phyloP scores from a whole-genome alignment of 208 protist species.

The Trypanosoma grayi region DNA sequence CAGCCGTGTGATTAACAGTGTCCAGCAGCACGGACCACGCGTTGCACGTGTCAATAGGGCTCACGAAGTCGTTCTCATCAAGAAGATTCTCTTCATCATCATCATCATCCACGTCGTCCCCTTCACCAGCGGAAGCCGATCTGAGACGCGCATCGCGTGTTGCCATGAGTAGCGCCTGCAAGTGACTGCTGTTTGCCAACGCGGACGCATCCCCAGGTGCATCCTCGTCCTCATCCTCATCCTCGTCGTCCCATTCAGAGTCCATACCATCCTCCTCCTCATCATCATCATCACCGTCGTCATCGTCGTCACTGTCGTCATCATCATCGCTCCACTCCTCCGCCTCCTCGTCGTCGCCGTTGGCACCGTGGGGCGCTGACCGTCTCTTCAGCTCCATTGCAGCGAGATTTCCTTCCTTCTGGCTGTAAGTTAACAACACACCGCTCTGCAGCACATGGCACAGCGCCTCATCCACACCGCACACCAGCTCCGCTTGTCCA shows the following conservation, averaged over 20 bases:
- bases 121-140: constrained; percentile 8
- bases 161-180: neutral
- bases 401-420: constrained; percentile 27
- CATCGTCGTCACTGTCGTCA: constrained; percentile 30
- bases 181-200: constrained; percentile 36
- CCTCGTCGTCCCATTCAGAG: constrained; percentile 30
- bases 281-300: constrained; percentile 37
- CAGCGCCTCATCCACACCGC: constrained; percentile 32
- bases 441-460: constrained; percentile 44
- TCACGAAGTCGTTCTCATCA: constrained; percentile 72
- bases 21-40: constrained; percentile 48
- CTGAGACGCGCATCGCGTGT: neutral
- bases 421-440: constrained; percentile 41
- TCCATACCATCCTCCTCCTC: constrained; percentile 16
- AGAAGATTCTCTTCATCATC: constrained; percentile 68
- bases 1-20: constrained; percentile 25
- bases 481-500: neutral
- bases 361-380: neutral
- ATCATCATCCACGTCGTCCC: constrained; percentile 29
- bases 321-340: constrained; percentile 36
- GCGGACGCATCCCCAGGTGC: neutral
- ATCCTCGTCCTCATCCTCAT: constrained; percentile 18
- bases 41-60: constrained; percentile 61
- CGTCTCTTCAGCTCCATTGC: constrained; percentile 33
- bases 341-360: constrained; percentile 17